Percentiles rank a stretch among this genome's conserved stretches.
These are phyloP conservation scores for Aleurites moluccanus DNA, from an alignment of 441 rosid species.

Conservation along the genomic window DNA sequence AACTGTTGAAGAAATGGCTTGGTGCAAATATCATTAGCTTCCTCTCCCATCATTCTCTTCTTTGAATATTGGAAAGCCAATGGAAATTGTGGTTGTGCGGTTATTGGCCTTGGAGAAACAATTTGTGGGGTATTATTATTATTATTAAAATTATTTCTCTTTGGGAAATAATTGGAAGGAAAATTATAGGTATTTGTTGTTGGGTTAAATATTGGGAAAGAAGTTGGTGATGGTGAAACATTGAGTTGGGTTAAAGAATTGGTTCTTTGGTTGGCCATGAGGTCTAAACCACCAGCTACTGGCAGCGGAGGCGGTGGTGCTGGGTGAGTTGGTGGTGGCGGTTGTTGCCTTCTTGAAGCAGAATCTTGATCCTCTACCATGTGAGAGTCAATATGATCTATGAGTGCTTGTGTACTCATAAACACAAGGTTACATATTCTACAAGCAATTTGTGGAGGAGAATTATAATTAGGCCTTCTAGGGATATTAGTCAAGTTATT, in stretches of 20 bases:
- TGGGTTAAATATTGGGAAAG: background rate
- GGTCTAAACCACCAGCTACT: background rate
- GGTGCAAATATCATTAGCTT: conserved; percentile 8
- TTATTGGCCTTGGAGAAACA: background rate
- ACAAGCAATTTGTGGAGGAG: conserved; percentile 28
- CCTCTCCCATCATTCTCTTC: background rate
- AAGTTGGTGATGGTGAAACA: background rate
- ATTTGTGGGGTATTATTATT: background rate
- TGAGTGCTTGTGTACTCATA: conserved; percentile 22
- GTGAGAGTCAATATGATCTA: conserved; percentile 30
- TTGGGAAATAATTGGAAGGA: background rate
- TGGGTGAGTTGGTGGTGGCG: background rate
- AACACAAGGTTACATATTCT: conserved; percentile 34
- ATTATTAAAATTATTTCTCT: background rate
- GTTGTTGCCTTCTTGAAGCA: background rate
- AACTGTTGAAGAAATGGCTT: conserved; percentile 23
- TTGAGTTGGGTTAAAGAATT: background rate
- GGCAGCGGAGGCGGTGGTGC: background rate
- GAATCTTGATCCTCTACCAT: conserved; percentile 1
- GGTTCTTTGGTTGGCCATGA: background rate
- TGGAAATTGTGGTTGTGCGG: background rate
- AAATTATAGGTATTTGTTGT: background rate
- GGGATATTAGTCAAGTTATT: background rate
- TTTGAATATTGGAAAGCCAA: background rate
- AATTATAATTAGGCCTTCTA: background rate